A percentile compares a stretch with the other conserved stretches of the same genome.
phyloP scores from a whole-genome alignment of 1,284 basidiomycete species.

The Bondarzewia mesenterica region DNA sequence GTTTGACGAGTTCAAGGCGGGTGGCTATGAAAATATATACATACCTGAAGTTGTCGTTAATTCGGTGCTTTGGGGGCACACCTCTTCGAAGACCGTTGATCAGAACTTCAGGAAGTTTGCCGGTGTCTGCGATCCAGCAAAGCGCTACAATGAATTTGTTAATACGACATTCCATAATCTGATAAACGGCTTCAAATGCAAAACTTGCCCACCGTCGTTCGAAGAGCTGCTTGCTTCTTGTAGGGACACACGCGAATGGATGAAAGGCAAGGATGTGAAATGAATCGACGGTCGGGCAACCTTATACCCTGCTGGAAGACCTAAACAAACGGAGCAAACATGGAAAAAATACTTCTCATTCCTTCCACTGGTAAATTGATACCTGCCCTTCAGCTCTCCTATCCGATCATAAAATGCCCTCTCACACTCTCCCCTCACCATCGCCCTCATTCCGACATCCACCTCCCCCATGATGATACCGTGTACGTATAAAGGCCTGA shows the following conservation, averaged over 20 bases:
- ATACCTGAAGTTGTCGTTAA: slow-evolving; percentile 54
- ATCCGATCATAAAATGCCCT: slow-evolving; percentile 52
- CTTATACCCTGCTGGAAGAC: slow-evolving; percentile 35
- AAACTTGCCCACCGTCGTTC: slow-evolving; percentile 50
- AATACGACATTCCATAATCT: neutral
- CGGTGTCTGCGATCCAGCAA: slow-evolving; percentile 56
- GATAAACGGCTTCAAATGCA: neutral
- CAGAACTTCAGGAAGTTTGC: slow-evolving; percentile 43
- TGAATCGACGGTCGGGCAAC: slow-evolving; percentile 40
- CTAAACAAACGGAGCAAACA: slow-evolving; percentile 16
- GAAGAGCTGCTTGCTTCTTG: slow-evolving; percentile 33
- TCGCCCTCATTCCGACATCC: slow-evolving; percentile 25
- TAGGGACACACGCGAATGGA: slow-evolving; percentile 44
- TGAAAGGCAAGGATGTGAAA: slow-evolving; percentile 54
- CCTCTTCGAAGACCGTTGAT: slow-evolving; percentile 76
- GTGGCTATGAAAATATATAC: neutral
- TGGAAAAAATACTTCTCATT: neutral
- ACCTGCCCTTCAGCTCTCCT: slow-evolving; percentile 27
- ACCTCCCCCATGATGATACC: slow-evolving; percentile 71
- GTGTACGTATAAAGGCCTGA: slow-evolving; percentile 59
- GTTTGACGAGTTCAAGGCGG: neutral
- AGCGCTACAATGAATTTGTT: slow-evolving; percentile 36
- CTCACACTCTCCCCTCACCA: slow-evolving; percentile 48
- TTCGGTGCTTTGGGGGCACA: slow-evolving; percentile 59
- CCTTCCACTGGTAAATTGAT: neutral